Conservation (phyloP, 352 stramenopile species). For the Globisporangium carolinianum region DNA sequence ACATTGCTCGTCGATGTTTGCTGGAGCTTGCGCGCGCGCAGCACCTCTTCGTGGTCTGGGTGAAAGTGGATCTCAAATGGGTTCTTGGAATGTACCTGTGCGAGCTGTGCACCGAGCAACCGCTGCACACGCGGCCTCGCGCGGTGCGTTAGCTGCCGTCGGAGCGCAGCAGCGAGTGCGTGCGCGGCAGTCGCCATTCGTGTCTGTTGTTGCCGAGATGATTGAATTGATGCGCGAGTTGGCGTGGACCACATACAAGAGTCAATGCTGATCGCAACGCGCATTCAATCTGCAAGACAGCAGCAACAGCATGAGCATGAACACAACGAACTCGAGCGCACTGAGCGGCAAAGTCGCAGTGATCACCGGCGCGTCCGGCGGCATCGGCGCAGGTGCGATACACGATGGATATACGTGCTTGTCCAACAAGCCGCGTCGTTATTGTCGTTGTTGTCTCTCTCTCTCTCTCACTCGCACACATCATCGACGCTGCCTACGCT, state of each 20-base stretch:
- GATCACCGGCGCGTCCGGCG: constrained; percentile 83
- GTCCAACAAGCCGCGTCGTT: too few species aligned
- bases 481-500: neutral
- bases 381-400: constrained; percentile 65
- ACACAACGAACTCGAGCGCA: constrained; percentile 5
- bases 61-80: constrained; percentile 54
- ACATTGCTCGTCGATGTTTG: neutral
- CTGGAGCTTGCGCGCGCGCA: constrained; percentile 1
- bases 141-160: neutral
- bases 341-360: constrained; percentile 78
- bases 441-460: too few species aligned
- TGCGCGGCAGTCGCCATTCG: too few species aligned
- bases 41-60: constrained; percentile 9
- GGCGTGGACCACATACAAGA: too few species aligned
- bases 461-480: neutral
- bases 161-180: neutral
- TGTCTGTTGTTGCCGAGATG: too few species aligned
- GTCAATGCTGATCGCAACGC: too few species aligned
- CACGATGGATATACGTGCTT: too few species aligned
- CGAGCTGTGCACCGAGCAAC: neutral
- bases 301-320: neutral
- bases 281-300: neutral
- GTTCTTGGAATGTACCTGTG: constrained; percentile 14
- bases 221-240: too few species aligned
- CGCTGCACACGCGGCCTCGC: too few species aligned